phyloP scores from a whole-genome alignment of 345 rosid species.

The Salix purpurea region DNA sequence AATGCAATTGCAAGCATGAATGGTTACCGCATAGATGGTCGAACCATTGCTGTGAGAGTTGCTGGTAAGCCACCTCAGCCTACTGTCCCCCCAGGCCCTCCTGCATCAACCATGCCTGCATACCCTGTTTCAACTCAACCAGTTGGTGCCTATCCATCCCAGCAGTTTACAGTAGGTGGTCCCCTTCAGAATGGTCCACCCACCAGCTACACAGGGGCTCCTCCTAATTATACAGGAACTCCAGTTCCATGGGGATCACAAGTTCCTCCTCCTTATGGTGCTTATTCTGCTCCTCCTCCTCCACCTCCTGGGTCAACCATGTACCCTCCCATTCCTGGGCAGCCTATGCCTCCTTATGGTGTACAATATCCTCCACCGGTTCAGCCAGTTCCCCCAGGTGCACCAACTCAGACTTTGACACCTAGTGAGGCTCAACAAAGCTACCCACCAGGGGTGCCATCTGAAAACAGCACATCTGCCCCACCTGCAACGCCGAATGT shows the following conservation, averaged over 20 bases:
- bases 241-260: constrained; percentile 96
- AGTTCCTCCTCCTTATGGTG: constrained; percentile 64
- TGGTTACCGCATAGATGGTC: constrained; percentile 77
- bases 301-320: constrained; percentile 63
- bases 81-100: constrained; percentile 72
- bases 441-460: constrained; percentile 86
- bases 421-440: constrained; percentile 69
- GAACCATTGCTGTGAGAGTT: constrained; percentile 90
- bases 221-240: constrained; percentile 19
- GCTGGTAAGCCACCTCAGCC: constrained; percentile 95
- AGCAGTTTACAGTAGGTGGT: constrained; percentile 69
- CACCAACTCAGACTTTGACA: constrained; percentile 40
- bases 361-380: constrained; percentile 63
- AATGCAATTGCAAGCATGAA: constrained; percentile 78
- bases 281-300: constrained; percentile 63
- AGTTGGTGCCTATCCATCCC: constrained; percentile 72
- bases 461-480: constrained; percentile 55
- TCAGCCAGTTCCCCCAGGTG: constrained; percentile 72
- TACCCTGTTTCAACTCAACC: constrained; percentile 64
- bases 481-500: constrained; percentile 47
- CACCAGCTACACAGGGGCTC: constrained; percentile 44
- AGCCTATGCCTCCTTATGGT: constrained; percentile 88
- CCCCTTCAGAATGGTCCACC: constrained; percentile 56
- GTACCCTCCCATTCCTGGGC: constrained; percentile 75
- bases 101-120: constrained; percentile 47